phyloP scores from a whole-genome alignment of 2,329 filamentous ascomycete genomes.

The Colletotrichum australisinense region DNA sequence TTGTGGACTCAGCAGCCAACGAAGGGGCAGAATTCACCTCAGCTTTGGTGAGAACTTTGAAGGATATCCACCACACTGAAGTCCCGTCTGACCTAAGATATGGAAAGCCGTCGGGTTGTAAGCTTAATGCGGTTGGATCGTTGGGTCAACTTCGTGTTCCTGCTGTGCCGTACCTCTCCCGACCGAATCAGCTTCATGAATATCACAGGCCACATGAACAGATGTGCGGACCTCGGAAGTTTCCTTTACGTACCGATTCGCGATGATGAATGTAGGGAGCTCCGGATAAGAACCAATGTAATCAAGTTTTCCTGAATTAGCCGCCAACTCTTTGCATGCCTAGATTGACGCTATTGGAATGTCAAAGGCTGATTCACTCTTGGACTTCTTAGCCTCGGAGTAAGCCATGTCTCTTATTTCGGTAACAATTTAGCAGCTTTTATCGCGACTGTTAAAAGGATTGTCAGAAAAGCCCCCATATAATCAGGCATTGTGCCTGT shows the following conservation, averaged over 20 bases:
- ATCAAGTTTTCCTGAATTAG: background rate
- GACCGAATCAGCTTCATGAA: background rate
- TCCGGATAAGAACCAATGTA: background rate
- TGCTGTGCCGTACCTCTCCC: conserved; percentile 17
- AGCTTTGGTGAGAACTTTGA: background rate
- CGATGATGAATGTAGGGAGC: background rate
- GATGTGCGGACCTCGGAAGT: background rate
- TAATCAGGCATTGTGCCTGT: background rate
- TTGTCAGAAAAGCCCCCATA: background rate
- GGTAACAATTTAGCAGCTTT: background rate
- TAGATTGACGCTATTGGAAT: background rate
- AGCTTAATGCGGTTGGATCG: background rate
- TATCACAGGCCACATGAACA: background rate
- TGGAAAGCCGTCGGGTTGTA: background rate
- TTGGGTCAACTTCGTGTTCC: background rate
- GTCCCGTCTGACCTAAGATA: conserved; percentile 16
- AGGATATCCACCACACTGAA: background rate
- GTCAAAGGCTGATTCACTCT: background rate
- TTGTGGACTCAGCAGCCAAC: background rate
- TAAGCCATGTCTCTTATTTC: background rate
- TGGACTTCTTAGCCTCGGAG: background rate
- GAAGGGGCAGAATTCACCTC: background rate
- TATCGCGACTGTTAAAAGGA: too few relatives aligned
- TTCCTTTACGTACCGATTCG: background rate
- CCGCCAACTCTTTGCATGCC: background rate